Evolutionary conservation across 345 rosid species (phyloP).

Genomic region (Eucalyptus erythrocorys): DNA sequence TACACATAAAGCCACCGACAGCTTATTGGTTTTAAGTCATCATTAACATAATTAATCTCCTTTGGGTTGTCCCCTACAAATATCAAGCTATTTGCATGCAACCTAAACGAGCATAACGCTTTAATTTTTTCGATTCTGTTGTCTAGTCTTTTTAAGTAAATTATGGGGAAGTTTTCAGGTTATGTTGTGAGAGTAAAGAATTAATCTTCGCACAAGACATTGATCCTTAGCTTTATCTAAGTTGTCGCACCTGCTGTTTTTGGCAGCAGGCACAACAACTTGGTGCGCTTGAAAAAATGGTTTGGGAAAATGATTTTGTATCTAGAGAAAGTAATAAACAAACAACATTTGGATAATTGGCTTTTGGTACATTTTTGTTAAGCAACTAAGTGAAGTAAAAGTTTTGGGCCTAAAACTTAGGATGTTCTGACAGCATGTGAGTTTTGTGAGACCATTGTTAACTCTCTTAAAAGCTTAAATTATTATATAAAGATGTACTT

Average conservation of each 20-base stretch:
- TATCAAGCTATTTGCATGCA: background rate
- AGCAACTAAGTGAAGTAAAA: background rate
- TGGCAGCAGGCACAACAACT: background rate
- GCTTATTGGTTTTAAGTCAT: background rate
- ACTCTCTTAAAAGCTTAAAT: no score
- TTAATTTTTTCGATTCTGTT: background rate
- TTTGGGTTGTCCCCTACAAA: background rate
- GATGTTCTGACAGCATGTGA: background rate
- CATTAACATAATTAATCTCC: background rate
- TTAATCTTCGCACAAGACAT: background rate
- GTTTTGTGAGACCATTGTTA: no score
- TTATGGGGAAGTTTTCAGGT: background rate
- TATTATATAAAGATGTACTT: no score
- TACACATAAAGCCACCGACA: background rate
- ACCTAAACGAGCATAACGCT: no score
- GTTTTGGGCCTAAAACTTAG: background rate
- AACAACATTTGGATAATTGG: no score
- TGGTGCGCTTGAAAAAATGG: background rate
- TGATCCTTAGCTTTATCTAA: background rate
- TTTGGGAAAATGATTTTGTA: background rate
- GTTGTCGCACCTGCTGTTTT: no score
- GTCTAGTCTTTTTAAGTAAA: background rate
- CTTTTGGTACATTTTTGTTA: no score
- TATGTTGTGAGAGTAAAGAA: background rate
- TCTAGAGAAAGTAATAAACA: no score